Conservation (phyloP, 2,329 filamentous ascomycete species). For the Coniochaeta hoffmannii region DNA sequence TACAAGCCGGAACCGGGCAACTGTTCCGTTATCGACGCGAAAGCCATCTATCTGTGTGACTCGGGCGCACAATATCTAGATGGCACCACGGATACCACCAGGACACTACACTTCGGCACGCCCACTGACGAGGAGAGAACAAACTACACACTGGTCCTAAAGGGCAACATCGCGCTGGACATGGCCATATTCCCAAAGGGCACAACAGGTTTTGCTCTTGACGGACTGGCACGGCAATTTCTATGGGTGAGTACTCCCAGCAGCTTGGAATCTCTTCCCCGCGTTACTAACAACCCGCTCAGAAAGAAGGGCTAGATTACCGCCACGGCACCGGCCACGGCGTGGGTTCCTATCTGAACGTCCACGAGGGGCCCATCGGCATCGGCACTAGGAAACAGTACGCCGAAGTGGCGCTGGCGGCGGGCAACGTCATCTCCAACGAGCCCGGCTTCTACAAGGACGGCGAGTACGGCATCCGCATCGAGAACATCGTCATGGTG, state of each 20-base stretch:
- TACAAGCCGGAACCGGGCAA: slow-evolving; percentile 81
- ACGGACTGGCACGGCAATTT: slow-evolving; percentile 80
- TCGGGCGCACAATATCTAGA: slow-evolving; percentile 95
- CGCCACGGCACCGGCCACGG: slow-evolving; percentile 95
- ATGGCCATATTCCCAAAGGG: slow-evolving; percentile 86
- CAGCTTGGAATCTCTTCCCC: slow-evolving; percentile 15
- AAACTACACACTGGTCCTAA: slow-evolving; percentile 88
- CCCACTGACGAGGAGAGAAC: slow-evolving; percentile 79
- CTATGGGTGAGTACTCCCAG: slow-evolving; percentile 61
- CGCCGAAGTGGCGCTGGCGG: slow-evolving; percentile 77
- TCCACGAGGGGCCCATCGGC: slow-evolving; percentile 94
- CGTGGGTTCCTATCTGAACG: slow-evolving; percentile 90
- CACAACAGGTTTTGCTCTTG: slow-evolving; percentile 86
- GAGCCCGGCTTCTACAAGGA: slow-evolving; percentile 98
- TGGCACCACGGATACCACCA: slow-evolving; percentile 91
- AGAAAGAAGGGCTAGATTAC: slow-evolving; percentile 80
- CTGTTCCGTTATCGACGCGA: slow-evolving; percentile 78
- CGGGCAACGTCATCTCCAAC: slow-evolving; percentile 94
- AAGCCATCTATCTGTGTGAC: slow-evolving; percentile 87
- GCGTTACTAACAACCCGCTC: slow-evolving; percentile 5
- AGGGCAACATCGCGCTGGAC: slow-evolving; percentile 87
- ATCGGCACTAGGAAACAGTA: slow-evolving; percentile 90
- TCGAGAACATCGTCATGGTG: slow-evolving; percentile 93
- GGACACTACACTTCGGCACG: slow-evolving; percentile 84
- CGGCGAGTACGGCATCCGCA: slow-evolving; percentile 86